Percentiles rank a stretch among this genome's conserved stretches.
Conservation (phyloP, 2,329 filamentous ascomycete genomes). For the Immersiporthe knoxdaviesiana region DNA sequence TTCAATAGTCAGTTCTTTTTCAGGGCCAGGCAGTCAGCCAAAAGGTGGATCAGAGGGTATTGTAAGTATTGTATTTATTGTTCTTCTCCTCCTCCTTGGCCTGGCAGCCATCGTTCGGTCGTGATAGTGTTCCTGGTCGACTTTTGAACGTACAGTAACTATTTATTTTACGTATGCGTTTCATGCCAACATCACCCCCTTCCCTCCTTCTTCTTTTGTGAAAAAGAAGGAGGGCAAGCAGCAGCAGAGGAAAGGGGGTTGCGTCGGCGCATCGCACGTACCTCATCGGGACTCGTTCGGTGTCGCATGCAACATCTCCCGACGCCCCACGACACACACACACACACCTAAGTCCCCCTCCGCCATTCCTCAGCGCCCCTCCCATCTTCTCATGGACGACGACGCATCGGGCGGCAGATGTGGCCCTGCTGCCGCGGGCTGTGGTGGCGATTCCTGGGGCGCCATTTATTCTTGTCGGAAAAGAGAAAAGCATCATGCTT, state of each 20-base stretch:
- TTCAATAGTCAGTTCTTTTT: background rate
- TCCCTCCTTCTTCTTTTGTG: background rate
- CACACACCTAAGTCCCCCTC: no score
- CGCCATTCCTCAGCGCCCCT: no score
- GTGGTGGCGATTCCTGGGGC: background rate
- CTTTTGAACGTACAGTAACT: background rate
- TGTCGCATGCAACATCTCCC: constrained; percentile 9
- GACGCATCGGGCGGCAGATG: constrained; percentile 3
- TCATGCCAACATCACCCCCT: background rate
- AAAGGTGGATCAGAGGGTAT: no score
- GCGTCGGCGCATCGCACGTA: background rate
- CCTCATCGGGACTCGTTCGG: constrained; percentile 6
- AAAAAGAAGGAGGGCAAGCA: constrained; percentile 7
- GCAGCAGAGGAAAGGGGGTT: background rate
- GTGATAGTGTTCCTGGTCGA: background rate
- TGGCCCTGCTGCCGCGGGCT: background rate
- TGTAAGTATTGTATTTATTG: background rate
- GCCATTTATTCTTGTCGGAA: background rate
- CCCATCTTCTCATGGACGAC: background rate
- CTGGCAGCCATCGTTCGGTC: background rate
- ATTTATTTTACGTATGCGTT: constrained; percentile 3
- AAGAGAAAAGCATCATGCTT: background rate
- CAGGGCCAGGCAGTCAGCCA: background rate
- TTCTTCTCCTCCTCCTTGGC: background rate
- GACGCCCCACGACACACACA: constrained; percentile 5